Evolutionary conservation across 1,284 basidiomycete species (phyloP).

Genomic region (Heimioporus punctisporus): DNA sequence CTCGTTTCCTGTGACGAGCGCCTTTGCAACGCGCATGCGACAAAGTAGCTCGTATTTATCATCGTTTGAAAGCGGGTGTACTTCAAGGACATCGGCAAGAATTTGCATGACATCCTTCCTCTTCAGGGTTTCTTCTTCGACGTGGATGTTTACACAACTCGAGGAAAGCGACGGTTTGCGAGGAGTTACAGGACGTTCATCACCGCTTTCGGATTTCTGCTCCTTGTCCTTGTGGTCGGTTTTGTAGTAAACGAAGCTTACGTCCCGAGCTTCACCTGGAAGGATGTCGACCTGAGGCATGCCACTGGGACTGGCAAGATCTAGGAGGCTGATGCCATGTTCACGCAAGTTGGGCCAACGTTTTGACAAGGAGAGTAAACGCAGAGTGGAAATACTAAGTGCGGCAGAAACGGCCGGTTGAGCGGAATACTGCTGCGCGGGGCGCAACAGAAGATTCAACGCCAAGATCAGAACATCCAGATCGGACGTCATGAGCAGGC

Average conservation of each 20-base stretch:
- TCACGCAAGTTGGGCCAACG: conserved; percentile 79
- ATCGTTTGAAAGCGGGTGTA: conserved; percentile 76
- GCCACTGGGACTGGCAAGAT: conserved; percentile 61
- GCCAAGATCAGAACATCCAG: conserved; percentile 87
- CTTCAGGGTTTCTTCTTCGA: conserved; percentile 62
- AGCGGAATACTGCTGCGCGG: conserved; percentile 93
- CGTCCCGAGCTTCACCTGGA: conserved; percentile 70
- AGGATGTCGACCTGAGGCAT: conserved; percentile 56
- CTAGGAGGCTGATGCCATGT: conserved; percentile 68
- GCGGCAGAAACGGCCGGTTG: conserved; percentile 80
- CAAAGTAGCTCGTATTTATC: conserved; percentile 93
- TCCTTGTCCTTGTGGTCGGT: conserved; percentile 50
- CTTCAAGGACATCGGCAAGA: conserved; percentile 74
- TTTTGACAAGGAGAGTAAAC: conserved; percentile 70
- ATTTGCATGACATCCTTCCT: conserved; percentile 71
- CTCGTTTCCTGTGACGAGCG: conserved; percentile 59
- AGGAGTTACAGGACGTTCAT: conserved; percentile 39
- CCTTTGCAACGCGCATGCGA: conserved; percentile 81
- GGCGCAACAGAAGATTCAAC: conserved; percentile 87
- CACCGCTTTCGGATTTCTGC: conserved; percentile 41
- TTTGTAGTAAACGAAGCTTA: conserved; percentile 77
- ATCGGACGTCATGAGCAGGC: conserved; percentile 88
- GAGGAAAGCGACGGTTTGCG: conserved; percentile 38
- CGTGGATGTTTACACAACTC: conserved; percentile 64
- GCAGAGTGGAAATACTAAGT: conserved; percentile 75